Percentiles rank a stretch among this genome's conserved stretches.
phyloP scores from a whole-genome alignment of 2,329 filamentous ascomycete species.

The Ceratocystis harringtonii region DNA sequence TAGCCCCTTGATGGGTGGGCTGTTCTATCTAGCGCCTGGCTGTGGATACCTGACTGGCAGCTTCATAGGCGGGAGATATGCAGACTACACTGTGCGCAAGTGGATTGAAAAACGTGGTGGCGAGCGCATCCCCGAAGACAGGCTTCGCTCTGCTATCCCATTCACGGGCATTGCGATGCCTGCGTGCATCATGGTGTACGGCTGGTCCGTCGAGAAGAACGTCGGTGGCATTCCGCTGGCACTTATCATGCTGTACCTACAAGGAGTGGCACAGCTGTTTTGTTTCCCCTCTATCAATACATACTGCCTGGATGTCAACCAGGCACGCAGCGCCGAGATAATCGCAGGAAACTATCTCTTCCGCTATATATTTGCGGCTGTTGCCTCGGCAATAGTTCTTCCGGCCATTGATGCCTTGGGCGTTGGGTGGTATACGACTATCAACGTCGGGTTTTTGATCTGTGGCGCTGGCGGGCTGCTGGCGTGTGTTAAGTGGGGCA shows the following conservation, averaged over 20 bases:
- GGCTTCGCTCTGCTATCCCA: constrained; percentile 43
- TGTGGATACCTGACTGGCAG: constrained; percentile 54
- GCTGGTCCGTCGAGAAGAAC: constrained; percentile 35
- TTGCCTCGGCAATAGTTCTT: constrained; percentile 55
- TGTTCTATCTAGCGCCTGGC: constrained; percentile 63
- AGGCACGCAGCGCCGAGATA: constrained; percentile 53
- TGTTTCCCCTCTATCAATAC: constrained; percentile 64
- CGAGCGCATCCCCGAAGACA: constrained; percentile 50
- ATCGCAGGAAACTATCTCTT: constrained; percentile 69
- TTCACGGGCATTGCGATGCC: constrained; percentile 46
- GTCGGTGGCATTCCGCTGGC: constrained; percentile 44
- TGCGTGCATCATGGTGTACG: constrained; percentile 48
- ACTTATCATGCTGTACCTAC: constrained; percentile 58
- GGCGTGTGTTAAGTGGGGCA: constrained; percentile 28
- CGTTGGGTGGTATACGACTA: constrained; percentile 68
- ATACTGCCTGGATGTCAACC: constrained; percentile 74
- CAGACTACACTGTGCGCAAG: constrained; percentile 49
- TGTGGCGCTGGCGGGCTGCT: constrained; percentile 13
- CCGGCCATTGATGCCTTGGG: constrained; percentile 61
- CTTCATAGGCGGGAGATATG: constrained; percentile 56
- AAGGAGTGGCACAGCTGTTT: constrained; percentile 60
- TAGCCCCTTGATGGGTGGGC: constrained; percentile 48
- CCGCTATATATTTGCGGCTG: constrained; percentile 58
- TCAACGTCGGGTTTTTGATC: constrained; percentile 31
- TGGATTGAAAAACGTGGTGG: constrained; percentile 46